A percentile compares a stretch with the other conserved stretches of the same genome.
Evolutionary conservation across 805 yeast species (phyloP).

Genomic region (Myxozyma melibiosi): DNA sequence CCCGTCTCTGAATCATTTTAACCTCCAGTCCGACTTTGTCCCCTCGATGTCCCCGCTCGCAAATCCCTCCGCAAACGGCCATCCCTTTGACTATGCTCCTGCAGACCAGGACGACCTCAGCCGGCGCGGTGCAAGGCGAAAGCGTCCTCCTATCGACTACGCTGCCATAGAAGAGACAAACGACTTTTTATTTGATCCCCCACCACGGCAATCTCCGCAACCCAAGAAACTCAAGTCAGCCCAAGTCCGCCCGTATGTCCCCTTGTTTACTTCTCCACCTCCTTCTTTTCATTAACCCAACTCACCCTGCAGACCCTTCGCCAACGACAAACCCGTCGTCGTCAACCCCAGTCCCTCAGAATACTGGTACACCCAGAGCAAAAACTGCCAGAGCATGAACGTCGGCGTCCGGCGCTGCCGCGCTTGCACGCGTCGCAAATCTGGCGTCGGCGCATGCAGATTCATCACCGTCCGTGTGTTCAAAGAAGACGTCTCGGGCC

Average conservation of each 20-base stretch:
- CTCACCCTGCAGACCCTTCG: conserved; percentile 7
- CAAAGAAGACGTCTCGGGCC: conserved; percentile 21
- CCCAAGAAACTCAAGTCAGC: conserved; percentile 4
- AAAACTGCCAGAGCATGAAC: conserved; percentile 27
- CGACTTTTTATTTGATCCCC: no score
- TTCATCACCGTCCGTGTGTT: conserved; percentile 30
- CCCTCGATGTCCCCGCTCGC: no score
- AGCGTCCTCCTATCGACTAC: no score
- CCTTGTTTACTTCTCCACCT: neutral
- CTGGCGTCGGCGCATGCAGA: conserved; percentile 33
- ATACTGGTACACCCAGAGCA: conserved; percentile 25
- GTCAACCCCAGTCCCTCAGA: conserved; percentile 21
- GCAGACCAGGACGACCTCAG: no score
- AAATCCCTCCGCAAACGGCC: no score
- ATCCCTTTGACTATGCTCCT: no score
- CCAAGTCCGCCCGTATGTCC: conserved; percentile 4
- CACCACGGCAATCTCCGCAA: no score
- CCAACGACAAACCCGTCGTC: conserved; percentile 25
- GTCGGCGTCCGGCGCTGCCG: conserved; percentile 28
- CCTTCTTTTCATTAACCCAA: neutral
- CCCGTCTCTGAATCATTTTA: neutral
- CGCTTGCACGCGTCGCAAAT: conserved; percentile 31
- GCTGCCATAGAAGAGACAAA: no score
- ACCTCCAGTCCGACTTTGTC: no score
- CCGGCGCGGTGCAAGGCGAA: no score